These are phyloP conservation scores for Alternaria dauci DNA, from an alignment of 2,329 filamentous ascomycete species.

Conservation along the genomic window DNA sequence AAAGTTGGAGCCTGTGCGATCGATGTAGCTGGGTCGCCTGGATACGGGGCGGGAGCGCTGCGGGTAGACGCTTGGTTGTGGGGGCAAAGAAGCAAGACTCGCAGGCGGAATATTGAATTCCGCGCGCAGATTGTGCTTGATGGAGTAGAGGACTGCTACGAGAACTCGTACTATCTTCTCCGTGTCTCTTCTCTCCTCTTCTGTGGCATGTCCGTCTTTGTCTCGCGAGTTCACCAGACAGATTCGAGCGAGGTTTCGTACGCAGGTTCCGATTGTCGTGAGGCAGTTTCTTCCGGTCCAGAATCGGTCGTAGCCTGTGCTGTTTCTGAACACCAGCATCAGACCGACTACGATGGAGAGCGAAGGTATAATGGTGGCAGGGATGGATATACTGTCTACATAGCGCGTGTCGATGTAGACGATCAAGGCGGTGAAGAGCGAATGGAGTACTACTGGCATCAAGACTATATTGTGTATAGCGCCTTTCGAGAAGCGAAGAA, in stretches of 20 bases:
- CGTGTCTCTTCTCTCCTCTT: conserved; percentile 62
- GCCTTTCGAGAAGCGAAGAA: conserved; percentile 70
- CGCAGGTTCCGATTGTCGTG: conserved; percentile 64
- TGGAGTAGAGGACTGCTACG: conserved; percentile 68
- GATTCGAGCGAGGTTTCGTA: conserved; percentile 67
- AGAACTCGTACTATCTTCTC: conserved; percentile 67
- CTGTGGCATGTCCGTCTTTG: conserved; percentile 29
- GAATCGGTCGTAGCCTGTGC: conserved; percentile 70
- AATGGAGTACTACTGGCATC: conserved; percentile 65
- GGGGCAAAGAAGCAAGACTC: conserved; percentile 30
- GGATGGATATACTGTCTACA: conserved; percentile 62
- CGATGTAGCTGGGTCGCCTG: conserved; percentile 40
- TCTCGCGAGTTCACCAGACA: conserved; percentile 60
- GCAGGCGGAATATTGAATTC: conserved; percentile 62
- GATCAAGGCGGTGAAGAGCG: conserved; percentile 65
- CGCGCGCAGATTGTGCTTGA: conserved; percentile 70
- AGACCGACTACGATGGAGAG: conserved; percentile 72
- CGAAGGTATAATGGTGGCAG: conserved; percentile 67
- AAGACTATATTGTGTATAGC: conserved; percentile 68
- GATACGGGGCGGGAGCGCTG: conserved; percentile 28
- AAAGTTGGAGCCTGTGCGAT: conserved; percentile 19
- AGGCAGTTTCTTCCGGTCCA: conserved; percentile 68
- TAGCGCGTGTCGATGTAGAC: conserved; percentile 64
- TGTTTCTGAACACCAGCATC: conserved; percentile 73
- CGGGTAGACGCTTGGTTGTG: conserved; percentile 25